Evolutionary conservation across 2,329 filamentous ascomycete species (phyloP).

Genomic region (Colletotrichum eremochloae): DNA sequence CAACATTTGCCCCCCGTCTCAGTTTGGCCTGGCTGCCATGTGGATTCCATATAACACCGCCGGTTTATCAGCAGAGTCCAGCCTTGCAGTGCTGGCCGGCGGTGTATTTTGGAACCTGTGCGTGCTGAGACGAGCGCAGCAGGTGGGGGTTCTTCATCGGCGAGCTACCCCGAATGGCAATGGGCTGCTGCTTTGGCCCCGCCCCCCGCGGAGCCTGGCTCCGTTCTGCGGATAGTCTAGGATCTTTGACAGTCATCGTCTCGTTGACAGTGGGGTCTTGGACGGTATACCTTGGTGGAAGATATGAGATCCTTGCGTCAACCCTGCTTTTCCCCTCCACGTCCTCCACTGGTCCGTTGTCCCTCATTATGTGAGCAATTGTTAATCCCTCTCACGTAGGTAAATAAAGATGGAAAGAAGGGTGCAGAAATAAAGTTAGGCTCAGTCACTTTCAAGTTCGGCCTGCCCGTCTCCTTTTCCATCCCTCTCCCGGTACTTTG

Average conservation of each 20-base stretch:
- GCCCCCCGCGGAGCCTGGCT: conserved; percentile 23
- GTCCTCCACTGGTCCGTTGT: conserved; percentile 32
- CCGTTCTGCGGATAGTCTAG: conserved; percentile 28
- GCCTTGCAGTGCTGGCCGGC: too few species aligned
- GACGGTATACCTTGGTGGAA: conserved; percentile 19
- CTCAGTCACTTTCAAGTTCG: conserved; percentile 5
- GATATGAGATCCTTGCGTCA: conserved; percentile 29
- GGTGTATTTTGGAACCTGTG: too few species aligned
- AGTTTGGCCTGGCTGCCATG: conserved; percentile 12
- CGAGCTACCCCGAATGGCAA: conserved; percentile 31
- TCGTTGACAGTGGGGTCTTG: conserved; percentile 29
- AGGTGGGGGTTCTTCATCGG: conserved; percentile 14
- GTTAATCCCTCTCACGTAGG: not conserved
- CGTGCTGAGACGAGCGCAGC: not conserved
- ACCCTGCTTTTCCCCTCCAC: conserved; percentile 26
- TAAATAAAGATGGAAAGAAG: not conserved
- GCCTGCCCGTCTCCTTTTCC: conserved; percentile 11
- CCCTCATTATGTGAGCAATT: conserved; percentile 15
- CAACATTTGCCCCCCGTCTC: conserved; percentile 19
- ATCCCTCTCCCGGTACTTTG: not conserved
- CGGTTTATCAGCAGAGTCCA: too few species aligned
- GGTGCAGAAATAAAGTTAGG: conserved; percentile 2
- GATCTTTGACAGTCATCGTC: conserved; percentile 17
- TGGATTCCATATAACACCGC: too few species aligned
- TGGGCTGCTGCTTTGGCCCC: conserved; percentile 7